phyloP scores from a whole-genome alignment of 257 asterid genomes.

The Anisodus acutangulus region DNA sequence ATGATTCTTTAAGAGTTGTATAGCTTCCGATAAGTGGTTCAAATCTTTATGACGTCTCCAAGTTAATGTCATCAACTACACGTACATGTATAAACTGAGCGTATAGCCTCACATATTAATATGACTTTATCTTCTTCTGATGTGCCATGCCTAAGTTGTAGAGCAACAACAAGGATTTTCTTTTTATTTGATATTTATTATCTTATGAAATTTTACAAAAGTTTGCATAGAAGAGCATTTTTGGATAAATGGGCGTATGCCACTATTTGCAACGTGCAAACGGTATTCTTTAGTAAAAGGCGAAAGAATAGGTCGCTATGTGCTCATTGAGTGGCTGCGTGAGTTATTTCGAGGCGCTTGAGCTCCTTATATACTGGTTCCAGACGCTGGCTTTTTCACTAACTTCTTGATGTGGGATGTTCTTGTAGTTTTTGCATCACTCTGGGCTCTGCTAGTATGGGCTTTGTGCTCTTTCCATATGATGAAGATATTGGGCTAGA shows the following conservation, averaged over 20 bases:
- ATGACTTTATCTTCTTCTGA: too few species aligned
- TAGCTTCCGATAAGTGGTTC: too few species aligned
- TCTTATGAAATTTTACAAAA: not conserved
- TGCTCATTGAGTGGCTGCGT: not conserved
- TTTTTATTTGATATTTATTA: too few species aligned
- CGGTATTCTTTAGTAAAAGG: not conserved
- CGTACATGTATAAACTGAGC: too few species aligned
- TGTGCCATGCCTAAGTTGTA: too few species aligned
- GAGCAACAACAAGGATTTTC: too few species aligned
- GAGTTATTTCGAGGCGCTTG: fast-evolving
- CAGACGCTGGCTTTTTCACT: not conserved
- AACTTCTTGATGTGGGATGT: not conserved
- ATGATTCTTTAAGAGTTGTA: too few species aligned
- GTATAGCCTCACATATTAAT: too few species aligned
- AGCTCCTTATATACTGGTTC: not conserved
- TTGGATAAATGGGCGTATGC: not conserved
- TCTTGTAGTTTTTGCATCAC: not conserved
- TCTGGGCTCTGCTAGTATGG: not conserved
- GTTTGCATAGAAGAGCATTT: too few species aligned
- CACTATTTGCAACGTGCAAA: not conserved
- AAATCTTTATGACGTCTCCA: too few species aligned
- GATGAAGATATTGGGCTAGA: not conserved
- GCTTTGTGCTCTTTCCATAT: not conserved
- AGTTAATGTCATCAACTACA: too few species aligned
- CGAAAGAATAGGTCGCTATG: not conserved